Conservation (phyloP, 805 yeast genomes). For the Starmera amethionina region DNA sequence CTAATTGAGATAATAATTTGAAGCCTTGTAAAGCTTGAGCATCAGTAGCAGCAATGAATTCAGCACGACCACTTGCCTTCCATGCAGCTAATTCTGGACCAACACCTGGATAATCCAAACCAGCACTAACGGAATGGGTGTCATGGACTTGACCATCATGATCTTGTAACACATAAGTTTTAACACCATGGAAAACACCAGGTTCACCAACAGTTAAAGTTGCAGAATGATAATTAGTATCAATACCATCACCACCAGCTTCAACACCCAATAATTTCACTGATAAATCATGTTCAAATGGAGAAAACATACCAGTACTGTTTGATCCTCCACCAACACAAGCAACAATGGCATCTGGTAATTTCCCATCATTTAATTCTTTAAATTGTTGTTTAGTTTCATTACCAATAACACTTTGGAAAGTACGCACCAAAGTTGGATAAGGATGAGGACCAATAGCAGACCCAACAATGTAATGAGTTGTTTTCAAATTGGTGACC, state of each 20-base stretch:
- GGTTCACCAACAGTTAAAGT: conserved; percentile 91
- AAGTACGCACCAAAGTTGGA: conserved; percentile 95
- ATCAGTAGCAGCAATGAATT: conserved; percentile 86
- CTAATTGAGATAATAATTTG: conserved; percentile 78
- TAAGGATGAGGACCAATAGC: conserved; percentile 99
- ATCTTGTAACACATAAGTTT: conserved; percentile 86
- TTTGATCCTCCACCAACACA: conserved; percentile 99
- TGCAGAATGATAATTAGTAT: conserved; percentile 85
- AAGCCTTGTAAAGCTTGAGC: conserved; percentile 93
- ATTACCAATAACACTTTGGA: conserved; percentile 93
- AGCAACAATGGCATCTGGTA: conserved; percentile 93
- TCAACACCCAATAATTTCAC: conserved; percentile 90
- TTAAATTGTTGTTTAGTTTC: conserved; percentile 91
- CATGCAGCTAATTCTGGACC: conserved; percentile 97
- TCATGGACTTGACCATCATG: conserved; percentile 94
- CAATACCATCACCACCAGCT: conserved; percentile 97
- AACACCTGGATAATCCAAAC: conserved; percentile 98
- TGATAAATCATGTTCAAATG: conserved; percentile 71
- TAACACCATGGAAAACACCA: conserved; percentile 98
- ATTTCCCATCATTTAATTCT: conserved; percentile 63
- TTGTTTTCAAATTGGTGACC: conserved; percentile 79
- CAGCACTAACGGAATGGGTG: conserved; percentile 97
- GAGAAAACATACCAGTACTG: conserved; percentile 91
- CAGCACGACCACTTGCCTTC: conserved; percentile 90
- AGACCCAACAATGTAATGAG: conserved; percentile 95